Evolutionary conservation across 108 stramenopile genomes (phyloP).

Genomic region (Stephanodiscus triporus): DNA sequence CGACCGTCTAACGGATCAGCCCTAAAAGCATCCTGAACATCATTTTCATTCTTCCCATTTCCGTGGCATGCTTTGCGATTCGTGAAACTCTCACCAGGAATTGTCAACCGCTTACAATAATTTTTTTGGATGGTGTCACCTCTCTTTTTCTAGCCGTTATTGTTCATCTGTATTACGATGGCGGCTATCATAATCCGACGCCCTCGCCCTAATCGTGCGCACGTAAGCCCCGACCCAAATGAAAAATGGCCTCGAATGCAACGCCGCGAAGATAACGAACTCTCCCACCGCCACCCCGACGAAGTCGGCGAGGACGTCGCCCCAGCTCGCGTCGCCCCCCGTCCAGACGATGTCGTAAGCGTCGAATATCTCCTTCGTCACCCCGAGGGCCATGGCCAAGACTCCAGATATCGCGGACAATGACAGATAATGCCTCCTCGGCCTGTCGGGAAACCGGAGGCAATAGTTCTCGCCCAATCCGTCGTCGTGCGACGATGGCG

Average conservation of each 20-base stretch:
- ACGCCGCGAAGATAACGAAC: too few relatives aligned
- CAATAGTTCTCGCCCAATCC: not conserved
- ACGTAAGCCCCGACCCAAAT: too few relatives aligned
- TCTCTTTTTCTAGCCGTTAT: not conserved
- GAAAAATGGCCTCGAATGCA: too few relatives aligned
- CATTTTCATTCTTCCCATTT: too few relatives aligned
- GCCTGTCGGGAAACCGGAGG: not conserved
- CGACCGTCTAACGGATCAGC: constrained; percentile 13
- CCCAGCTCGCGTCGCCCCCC: constrained; percentile 25
- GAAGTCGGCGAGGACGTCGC: constrained; percentile 35
- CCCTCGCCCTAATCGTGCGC: too few relatives aligned
- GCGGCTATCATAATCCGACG: too few relatives aligned
- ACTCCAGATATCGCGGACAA: constrained; percentile 6
- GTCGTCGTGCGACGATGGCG: not conserved
- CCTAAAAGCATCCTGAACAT: not conserved
- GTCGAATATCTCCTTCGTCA: constrained; percentile 30
- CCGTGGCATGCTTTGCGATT: too few relatives aligned
- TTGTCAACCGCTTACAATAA: too few relatives aligned
- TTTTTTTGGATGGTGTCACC: too few relatives aligned
- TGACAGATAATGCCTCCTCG: not conserved
- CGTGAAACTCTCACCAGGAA: not conserved
- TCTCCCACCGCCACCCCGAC: constrained; percentile 21
- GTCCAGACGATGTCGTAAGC: constrained; percentile 17
- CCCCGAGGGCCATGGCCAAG: constrained; percentile 16
- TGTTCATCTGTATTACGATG: too few relatives aligned